phyloP scores from a whole-genome alignment of 768 basidiomycete species.

The Kwoniella dendrophila region DNA sequence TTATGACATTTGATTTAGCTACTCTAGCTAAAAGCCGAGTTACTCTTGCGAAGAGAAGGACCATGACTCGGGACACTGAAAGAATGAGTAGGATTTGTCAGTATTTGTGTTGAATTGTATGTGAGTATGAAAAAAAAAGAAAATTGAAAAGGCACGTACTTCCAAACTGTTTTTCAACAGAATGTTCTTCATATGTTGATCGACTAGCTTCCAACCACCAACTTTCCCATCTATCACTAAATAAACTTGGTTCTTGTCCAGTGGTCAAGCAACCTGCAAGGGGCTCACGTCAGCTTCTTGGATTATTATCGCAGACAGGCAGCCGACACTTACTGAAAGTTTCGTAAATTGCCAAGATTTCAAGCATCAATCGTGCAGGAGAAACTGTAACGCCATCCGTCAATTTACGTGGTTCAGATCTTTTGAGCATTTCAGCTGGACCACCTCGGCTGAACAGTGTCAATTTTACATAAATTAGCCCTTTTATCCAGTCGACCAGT shows the following conservation, averaged over 20 bases:
- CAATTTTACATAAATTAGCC: not conserved
- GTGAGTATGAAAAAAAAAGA: not conserved
- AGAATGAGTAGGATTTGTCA: too few relatives aligned
- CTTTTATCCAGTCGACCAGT: too few relatives aligned
- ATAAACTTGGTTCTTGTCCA: slow-evolving; percentile 55
- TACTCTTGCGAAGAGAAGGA: slow-evolving; percentile 46
- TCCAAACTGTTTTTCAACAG: slow-evolving; percentile 61
- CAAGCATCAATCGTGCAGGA: slow-evolving; percentile 57
- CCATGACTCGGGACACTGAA: slow-evolving; percentile 52
- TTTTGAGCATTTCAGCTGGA: slow-evolving; percentile 56
- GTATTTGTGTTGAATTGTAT: not conserved
- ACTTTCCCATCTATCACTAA: slow-evolving; percentile 55
- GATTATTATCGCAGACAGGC: too few relatives aligned
- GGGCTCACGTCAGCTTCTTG: slow-evolving; percentile 13
- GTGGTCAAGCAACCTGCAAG: slow-evolving; percentile 56
- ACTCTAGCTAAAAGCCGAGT: slow-evolving; percentile 43
- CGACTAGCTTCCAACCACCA: slow-evolving; percentile 58
- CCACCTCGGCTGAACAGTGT: slow-evolving; percentile 58
- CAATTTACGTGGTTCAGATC: slow-evolving; percentile 33
- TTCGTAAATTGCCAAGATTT: slow-evolving; percentile 60
- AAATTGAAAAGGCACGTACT: slow-evolving; percentile 35
- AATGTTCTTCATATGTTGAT: slow-evolving; percentile 57
- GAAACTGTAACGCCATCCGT: slow-evolving; percentile 53
- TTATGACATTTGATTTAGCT: slow-evolving; percentile 13
- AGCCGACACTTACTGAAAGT: slow-evolving; percentile 53